Percentiles rank a stretch among this genome's conserved stretches.
Conservation (phyloP, 2,329 filamentous ascomycete genomes). For the Rhinocladiella mackenziei region DNA sequence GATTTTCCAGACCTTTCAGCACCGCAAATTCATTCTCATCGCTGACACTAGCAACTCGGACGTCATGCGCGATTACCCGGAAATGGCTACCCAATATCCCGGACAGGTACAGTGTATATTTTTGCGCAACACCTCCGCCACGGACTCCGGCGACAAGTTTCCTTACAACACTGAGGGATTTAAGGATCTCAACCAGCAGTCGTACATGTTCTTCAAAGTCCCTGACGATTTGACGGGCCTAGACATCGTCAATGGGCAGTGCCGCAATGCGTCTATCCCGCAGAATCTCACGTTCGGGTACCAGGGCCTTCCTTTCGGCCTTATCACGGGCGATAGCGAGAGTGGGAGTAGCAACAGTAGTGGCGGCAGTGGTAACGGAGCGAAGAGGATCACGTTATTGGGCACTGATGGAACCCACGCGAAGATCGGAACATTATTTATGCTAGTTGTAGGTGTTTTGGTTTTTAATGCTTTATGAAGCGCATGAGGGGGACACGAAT, state of each 20-base stretch:
- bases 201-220: slow-evolving; percentile 76
- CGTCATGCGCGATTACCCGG: slow-evolving; percentile 61
- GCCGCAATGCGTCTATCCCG: slow-evolving; percentile 59
- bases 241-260: slow-evolving; percentile 65
- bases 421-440: slow-evolving; percentile 5
- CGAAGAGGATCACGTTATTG: slow-evolving; percentile 3
- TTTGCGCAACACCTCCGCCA: slow-evolving; percentile 68
- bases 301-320: slow-evolving; percentile 54
- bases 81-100: slow-evolving; percentile 62
- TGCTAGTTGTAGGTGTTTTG: slow-evolving; percentile 9
- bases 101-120: slow-evolving; percentile 73
- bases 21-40: slow-evolving; percentile 70
- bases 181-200: slow-evolving; percentile 59
- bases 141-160: slow-evolving; percentile 63
- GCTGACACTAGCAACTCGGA: slow-evolving; percentile 74
- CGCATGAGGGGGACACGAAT: too few species aligned
- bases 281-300: slow-evolving; percentile 70
- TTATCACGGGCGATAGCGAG: slow-evolving; percentile 12
- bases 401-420: neutral
- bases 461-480: slow-evolving; percentile 8
- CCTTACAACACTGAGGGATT: slow-evolving; percentile 73
- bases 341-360: slow-evolving; percentile 3
- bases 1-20: slow-evolving; percentile 69
- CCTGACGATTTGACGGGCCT: slow-evolving; percentile 64
- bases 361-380: slow-evolving; percentile 8